These are phyloP conservation scores for Aspergillus coremiiformis DNA, from an alignment of 495 filamentous ascomycete species.

Conservation along the genomic window DNA sequence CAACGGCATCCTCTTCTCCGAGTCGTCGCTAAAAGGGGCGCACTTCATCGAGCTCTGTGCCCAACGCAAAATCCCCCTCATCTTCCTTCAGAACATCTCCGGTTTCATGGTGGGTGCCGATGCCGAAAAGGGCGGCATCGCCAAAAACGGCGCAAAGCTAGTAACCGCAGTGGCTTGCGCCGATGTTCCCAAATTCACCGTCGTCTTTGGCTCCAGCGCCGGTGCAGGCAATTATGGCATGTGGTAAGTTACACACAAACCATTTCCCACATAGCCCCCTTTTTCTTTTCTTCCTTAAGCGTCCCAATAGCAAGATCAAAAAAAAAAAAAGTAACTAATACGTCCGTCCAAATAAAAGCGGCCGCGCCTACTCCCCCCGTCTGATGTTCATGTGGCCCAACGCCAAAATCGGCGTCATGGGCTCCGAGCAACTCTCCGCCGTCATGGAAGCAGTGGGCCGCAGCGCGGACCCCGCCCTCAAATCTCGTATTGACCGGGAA, in stretches of 20 bases:
- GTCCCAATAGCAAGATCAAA: not conserved
- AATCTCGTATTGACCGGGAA: constrained; percentile 80
- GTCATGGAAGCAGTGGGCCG: constrained; percentile 96
- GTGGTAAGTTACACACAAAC: constrained; percentile 47
- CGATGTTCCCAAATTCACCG: constrained; percentile 93
- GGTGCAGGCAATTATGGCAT: constrained; percentile 77
- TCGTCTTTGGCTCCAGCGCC: constrained; percentile 80
- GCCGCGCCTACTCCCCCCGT: constrained; percentile 84
- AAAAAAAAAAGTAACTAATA: constrained; percentile 2
- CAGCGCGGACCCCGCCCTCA: constrained; percentile 71
- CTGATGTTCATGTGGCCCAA: constrained; percentile 98
- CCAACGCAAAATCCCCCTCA: constrained; percentile 77
- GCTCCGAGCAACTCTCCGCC: constrained; percentile 78
- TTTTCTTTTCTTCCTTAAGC: no score
- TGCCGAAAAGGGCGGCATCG: constrained; percentile 90
- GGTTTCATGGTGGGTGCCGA: constrained; percentile 97
- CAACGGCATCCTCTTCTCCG: constrained; percentile 95
- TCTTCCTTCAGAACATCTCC: constrained; percentile 94
- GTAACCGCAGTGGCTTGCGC: constrained; percentile 94
- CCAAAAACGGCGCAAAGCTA: constrained; percentile 95
- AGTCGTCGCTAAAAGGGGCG: constrained; percentile 83
- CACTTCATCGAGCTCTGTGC: constrained; percentile 98
- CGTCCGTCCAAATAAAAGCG: no score
- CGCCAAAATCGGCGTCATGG: constrained; percentile 93
- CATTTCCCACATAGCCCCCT: not conserved